phyloP scores from a whole-genome alignment of 2,329 filamentous ascomycete genomes.

The Nemania sp. region DNA sequence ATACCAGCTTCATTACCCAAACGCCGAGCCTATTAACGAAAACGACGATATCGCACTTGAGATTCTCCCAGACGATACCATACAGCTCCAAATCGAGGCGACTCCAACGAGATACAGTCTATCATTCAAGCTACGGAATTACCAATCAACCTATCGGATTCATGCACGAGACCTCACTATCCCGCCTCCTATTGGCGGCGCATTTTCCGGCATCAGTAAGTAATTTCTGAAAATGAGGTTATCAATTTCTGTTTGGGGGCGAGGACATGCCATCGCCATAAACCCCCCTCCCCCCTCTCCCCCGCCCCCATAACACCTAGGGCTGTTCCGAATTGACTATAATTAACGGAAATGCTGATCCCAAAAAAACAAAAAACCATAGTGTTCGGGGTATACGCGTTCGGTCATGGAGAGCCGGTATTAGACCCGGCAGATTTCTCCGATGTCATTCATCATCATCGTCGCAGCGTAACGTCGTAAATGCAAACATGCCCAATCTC shows the following conservation, averaged over 20 bases:
- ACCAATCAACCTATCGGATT: slow-evolving; percentile 10
- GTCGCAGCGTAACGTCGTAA: slow-evolving; percentile 2
- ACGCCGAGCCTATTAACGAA: background rate
- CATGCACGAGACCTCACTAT: slow-evolving; percentile 33
- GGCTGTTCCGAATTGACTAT: background rate
- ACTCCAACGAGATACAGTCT: slow-evolving; percentile 30
- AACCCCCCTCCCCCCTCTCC: background rate
- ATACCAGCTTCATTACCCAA: background rate
- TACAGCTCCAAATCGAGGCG: slow-evolving; percentile 27
- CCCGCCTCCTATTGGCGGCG: slow-evolving; percentile 38
- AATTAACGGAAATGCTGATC: background rate
- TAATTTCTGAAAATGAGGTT: too few species aligned
- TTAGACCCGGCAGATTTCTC: slow-evolving; percentile 41
- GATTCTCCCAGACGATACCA: slow-evolving; percentile 2
- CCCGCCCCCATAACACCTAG: too few species aligned
- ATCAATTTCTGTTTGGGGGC: too few species aligned
- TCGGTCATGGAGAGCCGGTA: slow-evolving; percentile 39
- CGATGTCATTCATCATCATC: slow-evolving; percentile 30
- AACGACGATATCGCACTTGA: background rate
- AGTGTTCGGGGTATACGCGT: slow-evolving; percentile 41
- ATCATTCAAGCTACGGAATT: slow-evolving; percentile 13
- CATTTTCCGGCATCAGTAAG: slow-evolving; percentile 38
- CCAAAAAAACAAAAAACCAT: background rate
- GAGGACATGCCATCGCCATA: too few species aligned
- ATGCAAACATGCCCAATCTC: too few species aligned